phyloP scores from a whole-genome alignment of 768 basidiomycete genomes.

The Pulveroboletus frians region DNA sequence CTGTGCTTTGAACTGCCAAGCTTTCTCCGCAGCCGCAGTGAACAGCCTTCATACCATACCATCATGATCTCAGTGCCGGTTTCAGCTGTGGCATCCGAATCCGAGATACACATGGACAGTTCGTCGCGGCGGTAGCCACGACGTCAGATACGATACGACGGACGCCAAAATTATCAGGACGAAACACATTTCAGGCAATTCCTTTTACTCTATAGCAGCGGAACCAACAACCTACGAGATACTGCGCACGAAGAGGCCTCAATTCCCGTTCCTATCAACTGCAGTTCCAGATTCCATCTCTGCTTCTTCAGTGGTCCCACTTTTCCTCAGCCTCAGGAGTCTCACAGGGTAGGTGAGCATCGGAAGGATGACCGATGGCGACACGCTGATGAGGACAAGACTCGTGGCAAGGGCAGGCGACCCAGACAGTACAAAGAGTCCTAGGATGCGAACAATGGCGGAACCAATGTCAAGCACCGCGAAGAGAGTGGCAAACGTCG shows the following conservation, averaged over 20 bases:
- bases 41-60: too few species aligned
- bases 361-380: constrained; percentile 1
- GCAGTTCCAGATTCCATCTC: background rate
- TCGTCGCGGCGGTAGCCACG: background rate
- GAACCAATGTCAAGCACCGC: constrained; percentile 18
- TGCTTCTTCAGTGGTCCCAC: background rate
- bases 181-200: background rate
- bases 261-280: background rate
- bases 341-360: background rate
- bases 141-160: background rate
- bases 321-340: background rate
- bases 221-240: background rate
- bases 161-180: background rate
- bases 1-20: constrained; percentile 3
- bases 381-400: constrained; percentile 12
- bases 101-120: too few species aligned
- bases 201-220: background rate
- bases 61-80: too few species aligned
- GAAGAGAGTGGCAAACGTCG: constrained; percentile 14
- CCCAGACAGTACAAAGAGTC: constrained; percentile 8
- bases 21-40: background rate
- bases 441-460: constrained; percentile 16
- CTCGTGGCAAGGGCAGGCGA: constrained; percentile 7
- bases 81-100: too few species aligned
- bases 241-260: background rate